Percentiles rank a stretch among this genome's conserved stretches.
These are phyloP conservation scores for Trichoderma arundinaceum DNA, from an alignment of 2,329 filamentous ascomycete species.

Conservation along the genomic window DNA sequence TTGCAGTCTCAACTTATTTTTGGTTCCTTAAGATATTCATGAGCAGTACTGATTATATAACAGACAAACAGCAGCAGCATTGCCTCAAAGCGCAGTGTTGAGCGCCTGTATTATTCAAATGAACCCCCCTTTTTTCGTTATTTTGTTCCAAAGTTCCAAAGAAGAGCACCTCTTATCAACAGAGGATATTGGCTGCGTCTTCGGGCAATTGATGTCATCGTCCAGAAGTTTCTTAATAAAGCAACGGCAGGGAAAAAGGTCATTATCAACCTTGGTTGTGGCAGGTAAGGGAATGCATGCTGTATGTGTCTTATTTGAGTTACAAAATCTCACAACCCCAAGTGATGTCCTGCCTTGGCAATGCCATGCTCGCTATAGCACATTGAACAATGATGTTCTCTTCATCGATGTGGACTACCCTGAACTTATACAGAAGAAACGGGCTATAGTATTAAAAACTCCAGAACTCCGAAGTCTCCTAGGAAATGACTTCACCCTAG, in stretches of 20 bases:
- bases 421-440: conserved; percentile 77
- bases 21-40: background rate
- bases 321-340: background rate
- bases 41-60: background rate
- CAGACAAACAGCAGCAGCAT: conserved; percentile 92
- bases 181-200: conserved; percentile 87
- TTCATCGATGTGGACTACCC: conserved; percentile 91
- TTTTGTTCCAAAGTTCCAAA: conserved; percentile 83
- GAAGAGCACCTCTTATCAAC: conserved; percentile 87
- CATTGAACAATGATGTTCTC: conserved; percentile 60
- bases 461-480: conserved; percentile 58
- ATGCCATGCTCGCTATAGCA: conserved; percentile 70
- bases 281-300: conserved; percentile 69
- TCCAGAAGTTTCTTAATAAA: conserved; percentile 72
- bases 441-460: conserved; percentile 67
- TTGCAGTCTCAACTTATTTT: background rate
- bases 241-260: conserved; percentile 66
- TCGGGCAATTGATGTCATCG: conserved; percentile 76
- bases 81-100: conserved; percentile 90
- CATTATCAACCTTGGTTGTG: conserved; percentile 85
- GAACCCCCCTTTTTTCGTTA: conserved; percentile 85
- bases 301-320: background rate
- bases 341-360: conserved; percentile 90
- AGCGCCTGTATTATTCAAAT: conserved; percentile 77
- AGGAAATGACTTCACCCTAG: conserved; percentile 40